Evolutionary conservation across 1,284 basidiomycete species (phyloP), one percentile per base, ranked within the genome.

Genomic region (Exobasidium cylindrosporum): DNA sequence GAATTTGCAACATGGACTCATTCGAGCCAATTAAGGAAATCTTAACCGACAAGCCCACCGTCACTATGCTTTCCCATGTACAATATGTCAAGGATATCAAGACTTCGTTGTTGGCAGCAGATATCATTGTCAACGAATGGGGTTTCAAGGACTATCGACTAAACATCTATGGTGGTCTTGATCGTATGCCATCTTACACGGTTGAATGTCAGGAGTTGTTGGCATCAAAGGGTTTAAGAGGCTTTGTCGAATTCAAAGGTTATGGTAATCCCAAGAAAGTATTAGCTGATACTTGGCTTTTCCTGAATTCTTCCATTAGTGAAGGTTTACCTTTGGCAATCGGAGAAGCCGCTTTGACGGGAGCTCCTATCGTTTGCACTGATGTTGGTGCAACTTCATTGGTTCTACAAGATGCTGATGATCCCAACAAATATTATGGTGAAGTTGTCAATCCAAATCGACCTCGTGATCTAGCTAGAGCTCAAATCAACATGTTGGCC

Each of bases 61-160:
- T 44, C 14, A 44, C 43, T 14, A 44, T 44, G 43, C 43, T 44
- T 14, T 44, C 43, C 14, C 43, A 44, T n/a, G 43, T 44, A n/a
- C 43, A 44, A n/a, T 44, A 44, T n/a, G 43, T 44, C 43, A 44
- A 44, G 43, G 43, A 44, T n/a, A 44, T 44, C 43, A 44, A 44
- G 43, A 44, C 43, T 14, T 14, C 43, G 43, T n/a, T 44, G 43
- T n/a, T 44, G 14, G 43, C 43, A 14, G 43, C 43, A 14, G 43
- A 44, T n/a, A 44, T 44, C 43, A 44, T 44, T n/a, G 43, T 44
- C 43, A 44, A 44, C 43, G 43, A 44, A n/a, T 44, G 43, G 43
- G 43, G 43, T n/a, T 44, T 44, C 43, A 44, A n/a, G 14, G 43
- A 44, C 43, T 44, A 44, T n/a, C 43, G 43, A 14, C 43, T 44